Conservation (phyloP, 176 grass and related monocot species). For the Raddia distichophylla region DNA sequence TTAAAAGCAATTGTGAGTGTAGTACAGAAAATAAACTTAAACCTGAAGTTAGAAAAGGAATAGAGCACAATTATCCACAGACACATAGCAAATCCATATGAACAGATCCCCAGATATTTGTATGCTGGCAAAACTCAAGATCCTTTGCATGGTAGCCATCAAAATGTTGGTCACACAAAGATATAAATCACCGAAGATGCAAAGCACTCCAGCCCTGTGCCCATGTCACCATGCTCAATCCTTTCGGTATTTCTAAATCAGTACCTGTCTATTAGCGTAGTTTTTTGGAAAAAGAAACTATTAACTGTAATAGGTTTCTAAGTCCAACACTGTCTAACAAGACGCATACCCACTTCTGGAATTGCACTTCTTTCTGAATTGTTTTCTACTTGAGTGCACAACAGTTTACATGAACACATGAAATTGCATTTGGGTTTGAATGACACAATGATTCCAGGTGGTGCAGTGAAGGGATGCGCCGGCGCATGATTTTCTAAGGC, state of each 20-base stretch:
- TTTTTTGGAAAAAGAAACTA: not conserved
- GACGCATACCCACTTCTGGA: slow-evolving; percentile 25
- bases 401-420: slow-evolving; percentile 18
- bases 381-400: not conserved
- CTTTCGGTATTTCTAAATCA: not conserved
- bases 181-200: no score
- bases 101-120: slow-evolving; percentile 22
- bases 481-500: not conserved
- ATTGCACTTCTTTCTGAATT: not conserved
- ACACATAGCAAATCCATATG: slow-evolving; percentile 26
- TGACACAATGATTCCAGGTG: not conserved
- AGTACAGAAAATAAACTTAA: slow-evolving; percentile 30
- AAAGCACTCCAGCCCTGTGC: no score
- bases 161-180: no score
- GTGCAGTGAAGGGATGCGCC: not conserved
- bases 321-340: slow-evolving; percentile 4
- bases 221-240: no score
- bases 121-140: not conserved
- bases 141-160: no score
- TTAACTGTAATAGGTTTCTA: not conserved
- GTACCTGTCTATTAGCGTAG: not conserved
- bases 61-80: slow-evolving; percentile 23
- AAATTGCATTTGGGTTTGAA: slow-evolving; percentile 6
- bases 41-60: not conserved
- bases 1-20: not conserved